Evolutionary conservation across 345 rosid genomes (phyloP).

Genomic region (Pistacia vera): DNA sequence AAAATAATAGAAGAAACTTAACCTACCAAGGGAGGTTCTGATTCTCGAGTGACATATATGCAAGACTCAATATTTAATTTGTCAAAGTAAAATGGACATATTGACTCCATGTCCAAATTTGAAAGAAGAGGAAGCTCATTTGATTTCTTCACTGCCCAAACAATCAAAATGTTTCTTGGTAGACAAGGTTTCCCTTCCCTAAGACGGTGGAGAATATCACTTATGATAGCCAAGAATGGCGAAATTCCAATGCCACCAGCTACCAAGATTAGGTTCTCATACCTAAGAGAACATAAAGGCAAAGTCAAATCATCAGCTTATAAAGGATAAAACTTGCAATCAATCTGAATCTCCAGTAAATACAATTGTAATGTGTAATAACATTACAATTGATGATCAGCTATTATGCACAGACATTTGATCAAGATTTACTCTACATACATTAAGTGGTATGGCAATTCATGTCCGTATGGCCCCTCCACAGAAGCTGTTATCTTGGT

Average conservation of each 20-base stretch:
- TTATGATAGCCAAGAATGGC: slow-evolving; percentile 82
- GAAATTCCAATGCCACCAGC: slow-evolving; percentile 97
- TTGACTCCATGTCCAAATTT: slow-evolving; percentile 55
- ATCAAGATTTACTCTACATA: slow-evolving; percentile 28
- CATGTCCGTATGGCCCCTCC: slow-evolving; percentile 94
- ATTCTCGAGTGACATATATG: slow-evolving; percentile 75
- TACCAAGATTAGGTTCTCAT: slow-evolving; percentile 77
- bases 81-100: slow-evolving; percentile 52
- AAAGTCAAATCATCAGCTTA: slow-evolving; percentile 3
- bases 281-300: slow-evolving; percentile 42
- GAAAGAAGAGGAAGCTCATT: slow-evolving; percentile 79
- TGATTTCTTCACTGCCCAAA: slow-evolving; percentile 85
- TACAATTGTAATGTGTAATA: not conserved
- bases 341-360: not conserved
- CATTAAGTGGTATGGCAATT: slow-evolving; percentile 77
- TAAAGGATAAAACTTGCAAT: not conserved
- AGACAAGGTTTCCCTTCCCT: slow-evolving; percentile 68
- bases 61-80: slow-evolving; percentile 59
- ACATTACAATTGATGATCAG: not conserved
- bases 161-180: slow-evolving; percentile 62
- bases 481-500: slow-evolving; percentile 66
- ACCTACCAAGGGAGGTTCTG: slow-evolving; percentile 68
- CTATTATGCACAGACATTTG: not conserved
- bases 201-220: slow-evolving; percentile 71
- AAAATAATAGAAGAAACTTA: not conserved